Percentiles rank a stretch among this genome's conserved stretches.
phyloP scores from a whole-genome alignment of 2,329 filamentous ascomycete species.

The Metarhizium guizhouense region DNA sequence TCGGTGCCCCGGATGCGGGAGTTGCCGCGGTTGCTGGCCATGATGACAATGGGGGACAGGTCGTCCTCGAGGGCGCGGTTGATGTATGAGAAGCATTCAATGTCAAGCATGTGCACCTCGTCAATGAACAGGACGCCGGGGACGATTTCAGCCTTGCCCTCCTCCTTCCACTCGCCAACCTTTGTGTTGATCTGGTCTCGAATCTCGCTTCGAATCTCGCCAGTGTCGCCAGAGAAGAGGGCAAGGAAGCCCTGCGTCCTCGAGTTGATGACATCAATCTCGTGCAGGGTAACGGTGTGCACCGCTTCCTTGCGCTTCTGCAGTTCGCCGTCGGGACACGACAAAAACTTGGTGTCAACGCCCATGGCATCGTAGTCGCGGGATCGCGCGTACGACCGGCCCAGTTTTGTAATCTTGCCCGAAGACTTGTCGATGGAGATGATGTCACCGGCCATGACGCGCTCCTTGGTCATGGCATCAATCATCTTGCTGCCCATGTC shows the following conservation, averaged over 20 bases:
- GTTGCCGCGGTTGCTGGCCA: slow-evolving; percentile 94
- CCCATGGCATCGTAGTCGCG: slow-evolving; percentile 99
- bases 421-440: slow-evolving; percentile 98
- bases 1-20: slow-evolving; percentile 88
- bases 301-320: slow-evolving; percentile 96
- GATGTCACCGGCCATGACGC: slow-evolving; percentile 96
- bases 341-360: slow-evolving; percentile 93
- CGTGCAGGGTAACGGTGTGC: slow-evolving; percentile 92
- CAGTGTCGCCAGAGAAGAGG: slow-evolving; percentile 94
- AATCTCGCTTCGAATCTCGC: slow-evolving; percentile 94
- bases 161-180: slow-evolving; percentile 97
- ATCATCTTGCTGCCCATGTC: slow-evolving; percentile 99
- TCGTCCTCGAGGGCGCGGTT: slow-evolving; percentile 95
- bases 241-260: slow-evolving; percentile 96
- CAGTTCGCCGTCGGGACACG: slow-evolving; percentile 93
- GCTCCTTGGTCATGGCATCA: slow-evolving; percentile 98
- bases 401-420: slow-evolving; percentile 95
- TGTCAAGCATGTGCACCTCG: slow-evolving; percentile 99
- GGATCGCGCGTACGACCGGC: slow-evolving; percentile 86
- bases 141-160: slow-evolving; percentile 97
- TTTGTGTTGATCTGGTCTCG: slow-evolving; percentile 99
- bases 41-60: slow-evolving; percentile 93
- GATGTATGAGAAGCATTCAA: slow-evolving; percentile 98
- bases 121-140: slow-evolving; percentile 98
- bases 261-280: slow-evolving; percentile 99